Base-by-base conservation (phyloP, 202 grass and related monocot genomes). In the Schoenoplectus triqueter region DNA sequence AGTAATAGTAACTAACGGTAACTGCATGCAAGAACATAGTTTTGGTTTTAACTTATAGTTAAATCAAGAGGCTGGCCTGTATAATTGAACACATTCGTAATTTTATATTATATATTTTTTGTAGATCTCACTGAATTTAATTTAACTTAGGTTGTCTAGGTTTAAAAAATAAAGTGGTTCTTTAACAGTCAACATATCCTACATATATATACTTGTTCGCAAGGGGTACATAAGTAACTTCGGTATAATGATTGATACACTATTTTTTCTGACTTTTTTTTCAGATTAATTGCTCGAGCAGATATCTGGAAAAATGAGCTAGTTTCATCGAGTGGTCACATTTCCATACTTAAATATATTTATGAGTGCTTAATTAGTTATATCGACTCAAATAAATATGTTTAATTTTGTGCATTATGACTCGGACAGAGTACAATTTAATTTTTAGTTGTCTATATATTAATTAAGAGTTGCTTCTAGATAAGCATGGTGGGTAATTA, bases 341-440 rank as follows among this genome's bases (percentile, higher is more conserved):
- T 17, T 49, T 45, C 17, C 39, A 31, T 31, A 31, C 31, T 39
- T 39, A 31, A 55, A 15, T 56, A 76, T 76, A 55, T 75, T 56
- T 31, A 55, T 55, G 19, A 7, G 19, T 14, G 47, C 49, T 75
- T 75, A 20, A 75, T 48, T 76, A 21, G 5, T 76, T 76, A 1
- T 56, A 76, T 76, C 21, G 56, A 56, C 20, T 76, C 3, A 76
- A 76, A 77, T 77, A 57, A 77, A 57, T 77, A 56, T 77, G 72
- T 75, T 48, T 54, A 75, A 49, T 75, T 75, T 72, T 77, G 73
- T 57, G 73, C n/a, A 56, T 57, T 56, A 56, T 77, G 50, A 77
- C 11, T 77, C 21, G 73, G 73, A n/a, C 15, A 57, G 39, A 31
- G 50, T 77, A 55, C 50, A 15, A 31, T 77, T 77, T 56, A 21